These are phyloP conservation scores for Porodaedalea pini DNA, from an alignment of 1,284 basidiomycete genomes.

Conservation along the genomic window DNA sequence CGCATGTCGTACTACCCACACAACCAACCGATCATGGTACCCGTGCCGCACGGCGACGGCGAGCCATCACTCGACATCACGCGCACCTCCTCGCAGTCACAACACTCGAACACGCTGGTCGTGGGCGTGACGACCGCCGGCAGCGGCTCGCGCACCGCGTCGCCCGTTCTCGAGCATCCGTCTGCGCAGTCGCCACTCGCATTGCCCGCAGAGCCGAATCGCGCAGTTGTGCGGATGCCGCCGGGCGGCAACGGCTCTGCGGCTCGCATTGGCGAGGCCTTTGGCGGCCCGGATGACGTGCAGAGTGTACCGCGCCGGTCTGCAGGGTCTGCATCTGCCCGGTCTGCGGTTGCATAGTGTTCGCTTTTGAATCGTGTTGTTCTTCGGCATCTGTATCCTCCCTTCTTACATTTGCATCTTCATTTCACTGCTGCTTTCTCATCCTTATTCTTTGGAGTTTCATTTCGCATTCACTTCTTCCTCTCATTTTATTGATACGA, in stretches of 20 bases:
- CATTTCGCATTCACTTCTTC: too few species aligned
- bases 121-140: conserved; percentile 8
- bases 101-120: conserved; percentile 8
- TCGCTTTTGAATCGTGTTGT: neutral
- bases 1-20: conserved; percentile 78
- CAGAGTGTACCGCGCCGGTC: neutral
- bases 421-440: too few species aligned
- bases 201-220: neutral
- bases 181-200: neutral
- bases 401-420: neutral
- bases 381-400: neutral
- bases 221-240: neutral
- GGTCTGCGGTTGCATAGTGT: neutral
- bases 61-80: conserved; percentile 15
- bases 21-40: conserved; percentile 59
- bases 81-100: conserved; percentile 12
- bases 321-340: neutral
- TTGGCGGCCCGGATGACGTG: neutral
- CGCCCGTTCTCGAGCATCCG: conserved; percentile 1
- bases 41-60: conserved; percentile 22
- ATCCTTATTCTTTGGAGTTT: too few species aligned
- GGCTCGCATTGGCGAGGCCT: neutral
- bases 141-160: conserved; percentile 7
- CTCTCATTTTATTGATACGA: too few species aligned
- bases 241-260: neutral